Evolutionary conservation across 2,329 filamentous ascomycete species (phyloP).

Genomic region (Lecanicillium sp.): DNA sequence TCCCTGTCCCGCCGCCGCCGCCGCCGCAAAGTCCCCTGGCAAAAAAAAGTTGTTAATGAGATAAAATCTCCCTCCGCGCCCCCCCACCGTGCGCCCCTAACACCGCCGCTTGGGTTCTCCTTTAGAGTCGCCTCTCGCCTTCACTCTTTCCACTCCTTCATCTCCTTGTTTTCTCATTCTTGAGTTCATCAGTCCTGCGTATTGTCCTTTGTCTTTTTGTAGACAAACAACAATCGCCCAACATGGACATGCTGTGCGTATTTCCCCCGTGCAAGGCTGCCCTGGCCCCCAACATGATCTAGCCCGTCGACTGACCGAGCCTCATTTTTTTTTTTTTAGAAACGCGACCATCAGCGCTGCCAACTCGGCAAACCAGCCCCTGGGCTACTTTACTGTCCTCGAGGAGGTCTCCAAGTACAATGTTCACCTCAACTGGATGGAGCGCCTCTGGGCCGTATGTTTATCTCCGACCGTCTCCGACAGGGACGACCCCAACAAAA

Average conservation of each 20-base stretch:
- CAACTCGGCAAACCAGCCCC: slow-evolving; percentile 39
- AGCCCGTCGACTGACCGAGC: not conserved
- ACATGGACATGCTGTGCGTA: slow-evolving; percentile 28
- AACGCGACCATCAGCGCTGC: slow-evolving; percentile 43
- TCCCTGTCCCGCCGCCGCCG: slow-evolving; percentile 2
- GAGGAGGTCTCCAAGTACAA: slow-evolving; percentile 65
- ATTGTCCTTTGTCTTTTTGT: slow-evolving; percentile 4
- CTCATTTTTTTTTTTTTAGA: slow-evolving; percentile 21
- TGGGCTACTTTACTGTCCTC: slow-evolving; percentile 49
- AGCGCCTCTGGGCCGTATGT: slow-evolving; percentile 81
- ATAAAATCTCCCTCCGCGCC: slow-evolving; percentile 8
- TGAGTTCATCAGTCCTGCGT: slow-evolving; percentile 1
- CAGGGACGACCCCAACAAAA: not conserved
- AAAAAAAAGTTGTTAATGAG: slow-evolving; percentile 6
- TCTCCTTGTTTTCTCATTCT: slow-evolving; percentile 1
- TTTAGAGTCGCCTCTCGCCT: not conserved
- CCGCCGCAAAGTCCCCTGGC: not conserved
- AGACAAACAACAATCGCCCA: slow-evolving; percentile 9
- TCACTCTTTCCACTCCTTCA: not conserved
- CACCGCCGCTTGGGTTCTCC: too few species aligned
- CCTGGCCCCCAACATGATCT: not conserved
- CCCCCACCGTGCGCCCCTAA: slow-evolving; percentile 9
- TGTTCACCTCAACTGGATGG: slow-evolving; percentile 76
- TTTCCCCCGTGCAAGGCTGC: not conserved
- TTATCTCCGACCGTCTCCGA: slow-evolving; percentile 10